Evolutionary conservation across 176 grass and related monocot species (phyloP), one percentile per base, ranked within the genome.

Genomic region (Oryza nivara): DNA sequence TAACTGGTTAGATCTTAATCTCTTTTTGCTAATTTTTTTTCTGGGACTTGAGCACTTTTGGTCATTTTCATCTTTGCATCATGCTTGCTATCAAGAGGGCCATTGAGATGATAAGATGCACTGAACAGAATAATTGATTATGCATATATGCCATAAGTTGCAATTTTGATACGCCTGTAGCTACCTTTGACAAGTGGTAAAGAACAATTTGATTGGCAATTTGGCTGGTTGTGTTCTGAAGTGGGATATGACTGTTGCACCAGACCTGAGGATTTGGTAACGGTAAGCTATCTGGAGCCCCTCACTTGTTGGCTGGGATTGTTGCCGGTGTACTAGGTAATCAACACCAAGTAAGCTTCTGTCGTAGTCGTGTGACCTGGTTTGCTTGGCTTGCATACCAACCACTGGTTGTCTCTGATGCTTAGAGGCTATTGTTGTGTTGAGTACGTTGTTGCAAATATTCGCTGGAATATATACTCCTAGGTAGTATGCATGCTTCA

Each of bases 311-410:
- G 51, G 22, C 43, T n/a, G 22, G 36, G 67, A 68, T 25, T 13
- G 16, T 82, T 78, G 44, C 88, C 34, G 20, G 14, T 46, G 44
- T 26, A 13, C 58, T 46, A 90, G 67, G 83, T 45, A 78, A 78
- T 28, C 68, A 48, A 51, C 71, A 51, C 60, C 72, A 78, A 72
- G 52, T 40, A 4, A 51, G 65, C 15, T 83, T 17, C 17, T 67
- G 26, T 75, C 70, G 1, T 66, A 16, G 7, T 75, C 71, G 58
- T 49, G 71, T 90, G 73, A 19, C 78, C 46, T 86, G 67, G 9
- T 40, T 14, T 9, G n/a, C 73, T n/a, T 54, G 83, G 43, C 52
- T 26, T 28, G 22, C 82, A 58, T 25, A 51, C 11, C 52, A 52
- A 65, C 65, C 70, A 81, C 41, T 49, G 25, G 67, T 25, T 28